Evolutionary conservation across 345 rosid genomes (phyloP), one percentile per base, ranked within the genome.

Genomic region (Cochlearia excelsa): DNA sequence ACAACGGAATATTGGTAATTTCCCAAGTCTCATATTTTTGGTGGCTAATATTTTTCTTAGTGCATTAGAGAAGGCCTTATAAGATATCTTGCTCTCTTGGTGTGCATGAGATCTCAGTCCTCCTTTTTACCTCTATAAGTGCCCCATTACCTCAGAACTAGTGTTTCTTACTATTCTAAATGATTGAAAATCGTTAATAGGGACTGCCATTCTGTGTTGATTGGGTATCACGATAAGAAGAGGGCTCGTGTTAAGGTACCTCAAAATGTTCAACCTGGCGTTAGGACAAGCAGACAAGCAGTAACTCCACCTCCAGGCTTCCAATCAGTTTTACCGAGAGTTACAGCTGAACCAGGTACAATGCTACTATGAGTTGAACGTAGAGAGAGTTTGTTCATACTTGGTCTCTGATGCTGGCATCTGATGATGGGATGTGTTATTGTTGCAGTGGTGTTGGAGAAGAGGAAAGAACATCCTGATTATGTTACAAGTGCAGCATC

Each of bases 1-100:
- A 84, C 94, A 6, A 66, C 59, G 66, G 99, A 93, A 69, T 93
- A 85, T 79, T 93, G 97, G 99, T 93, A 71, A 71, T 52, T 6
- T 54, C 40, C 27, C 37, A 11, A 46, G 48, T 28, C 56, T 44
- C 44, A 4, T 34, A 7, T 46, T 44, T 65, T 64, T 52, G 35
- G 37, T 62, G 3, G 39, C 11, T 16, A 45, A 33, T 33, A 46
- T 52, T 57, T 42, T 63, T 56, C 28, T 34, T 52, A 72, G 71
- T 63, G 53, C 23, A 35, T 47, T 29, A 37, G 45, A 5, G 5
- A 33, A 16, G 23, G 23, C 35, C 35, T 51, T 59, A 54, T 30
- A 57, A 23, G 44, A 53, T 65, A 16, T 52, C 30, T 57, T 38
- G 35, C 52, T 65, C 55, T 46, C 41, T 52, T 33, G 33, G 41